Base-by-base conservation (phyloP, 495 filamentous ascomycete genomes). In the Penicillium fimorum region DNA sequence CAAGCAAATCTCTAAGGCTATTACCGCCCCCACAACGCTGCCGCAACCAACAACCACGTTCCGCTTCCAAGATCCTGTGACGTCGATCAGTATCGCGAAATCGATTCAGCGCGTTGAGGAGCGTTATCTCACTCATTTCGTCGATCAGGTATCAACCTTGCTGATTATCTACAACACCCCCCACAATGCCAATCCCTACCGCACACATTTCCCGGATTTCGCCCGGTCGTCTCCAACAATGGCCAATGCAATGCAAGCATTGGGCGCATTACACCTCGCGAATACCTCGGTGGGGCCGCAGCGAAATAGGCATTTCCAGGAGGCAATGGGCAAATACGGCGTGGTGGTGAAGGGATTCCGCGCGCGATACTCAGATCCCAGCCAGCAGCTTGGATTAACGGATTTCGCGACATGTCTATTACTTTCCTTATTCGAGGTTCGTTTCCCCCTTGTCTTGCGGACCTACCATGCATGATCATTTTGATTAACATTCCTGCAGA, bases 271-370 rank as follows among this genome's bases (percentile, higher is more conserved):
- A 27, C 73, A 76, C 54, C 62, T 75, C n/a, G 72, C 73, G 15
- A 76, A 76, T 41, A 75, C 73, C 1, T 71, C 72, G 6, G 56
- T 44, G 6, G 71, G 70, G 8, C 61, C 60, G 18, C 57, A 73
- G 41, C 67, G 69, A 20, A 73, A 68, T 52, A 59, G 47, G 11
- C 73, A 76, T 59, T 71, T 75, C 29, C 72, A 76, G 47, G 62
- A 71, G n/a, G 73, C 73, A 0, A 75, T 76, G 69, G 61, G 69
- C 6, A 71, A 73, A 52, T 76, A 76, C 27, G 72, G 72, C 2
- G 62, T 71, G 37, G 72, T 74, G 0, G 72, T 76, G 22, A 70
- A 71, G 50, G 62, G 67, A 1, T 74, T 76, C 27, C 60, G 74
- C 2, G 61, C 64, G 4, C 56, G 68, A 18, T 71, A 72, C 49